phyloP scores from a whole-genome alignment of 148 eudicot species.

The Nepenthes gracilis region DNA sequence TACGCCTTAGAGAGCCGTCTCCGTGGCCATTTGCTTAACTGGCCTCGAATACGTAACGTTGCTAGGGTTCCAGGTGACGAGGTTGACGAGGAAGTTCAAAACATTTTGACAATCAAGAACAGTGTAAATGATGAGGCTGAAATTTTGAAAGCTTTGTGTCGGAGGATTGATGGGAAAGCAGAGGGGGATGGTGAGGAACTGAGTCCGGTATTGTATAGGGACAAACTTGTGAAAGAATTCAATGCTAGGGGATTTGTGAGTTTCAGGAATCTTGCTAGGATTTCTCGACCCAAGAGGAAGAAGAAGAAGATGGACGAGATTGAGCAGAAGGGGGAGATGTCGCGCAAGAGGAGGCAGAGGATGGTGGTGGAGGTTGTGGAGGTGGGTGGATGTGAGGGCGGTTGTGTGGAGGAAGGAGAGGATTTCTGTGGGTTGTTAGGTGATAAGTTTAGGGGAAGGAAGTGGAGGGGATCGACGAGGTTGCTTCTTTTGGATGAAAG shows the following conservation, averaged over 20 bases:
- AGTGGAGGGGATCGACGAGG: slow-evolving; percentile 83
- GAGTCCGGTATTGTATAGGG: slow-evolving; percentile 67
- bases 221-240: slow-evolving; percentile 60
- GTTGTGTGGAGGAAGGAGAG: slow-evolving; percentile 37
- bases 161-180: slow-evolving; percentile 54
- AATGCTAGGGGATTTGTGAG: slow-evolving; percentile 59
- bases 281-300: slow-evolving; percentile 60
- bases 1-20: slow-evolving; percentile 55
- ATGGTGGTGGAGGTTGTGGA: slow-evolving; percentile 52
- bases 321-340: slow-evolving; percentile 8
- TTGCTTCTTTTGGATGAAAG: slow-evolving; percentile 84
- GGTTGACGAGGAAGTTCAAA: slow-evolving; percentile 28
- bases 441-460: slow-evolving; percentile 40
- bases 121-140: slow-evolving; percentile 17
- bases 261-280: slow-evolving; percentile 72
- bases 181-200: slow-evolving; percentile 67
- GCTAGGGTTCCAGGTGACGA: slow-evolving; percentile 88
- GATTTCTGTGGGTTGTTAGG: slow-evolving; percentile 75
- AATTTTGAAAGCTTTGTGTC: slow-evolving; percentile 23
- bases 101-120: slow-evolving; percentile 7
- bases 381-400: slow-evolving; percentile 21
- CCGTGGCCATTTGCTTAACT: slow-evolving; percentile 84
- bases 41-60: slow-evolving; percentile 78
- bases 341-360: slow-evolving; percentile 23
- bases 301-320: slow-evolving; percentile 19